Base-by-base conservation (phyloP, 495 filamentous ascomycete genomes). In the Neurospora tetrasperma region DNA sequence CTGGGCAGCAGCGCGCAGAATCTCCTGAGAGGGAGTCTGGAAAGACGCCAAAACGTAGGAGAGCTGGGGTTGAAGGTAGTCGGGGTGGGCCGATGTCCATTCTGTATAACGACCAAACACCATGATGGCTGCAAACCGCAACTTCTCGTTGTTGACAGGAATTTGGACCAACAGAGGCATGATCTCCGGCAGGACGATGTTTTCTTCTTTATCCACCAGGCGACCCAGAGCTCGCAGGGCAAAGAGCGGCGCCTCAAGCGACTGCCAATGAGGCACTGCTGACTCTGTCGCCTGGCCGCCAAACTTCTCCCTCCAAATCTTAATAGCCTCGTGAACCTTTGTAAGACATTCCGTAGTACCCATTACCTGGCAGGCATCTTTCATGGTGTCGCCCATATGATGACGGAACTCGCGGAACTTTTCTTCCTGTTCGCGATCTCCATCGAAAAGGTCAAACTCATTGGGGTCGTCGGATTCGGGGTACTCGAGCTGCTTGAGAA, bases 401-500 rank as follows among this genome's bases (percentile, higher is more conserved):
- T 99, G 96, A 73, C 96, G 86, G 84, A 98, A 98, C 78, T 97
- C 93, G 48, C 96, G 90, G 84, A 98, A 99, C 78, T 96, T 97
- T 77, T 99, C 96, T 79, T 99, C 96, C 69, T 93, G 89, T 79
- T 98, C 96, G 10, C 96, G 89, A 77, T 99, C 96, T 71, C 96
- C 96, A 59, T 96, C 95, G 77, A 98, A 99, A 6, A 97, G 83
- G 80, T 99, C 96, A 9, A 86, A 86, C 69, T 95, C 89, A 77
- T 91, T 89, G 3, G 88, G 87, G 35, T 82, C 81, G 76, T 95
- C 92, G 0, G 90, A 89, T n/a, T 85, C 85, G 3, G 96, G 96
- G 80, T 92, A 98, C 80, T 97, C 90, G 20, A 99, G 86, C 76
- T 97, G 96, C 75, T 89, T 90, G 72, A 98, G 89, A 87, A 99